phyloP scores from a whole-genome alignment of 1,284 basidiomycete genomes.

The Puccinia coronata region DNA sequence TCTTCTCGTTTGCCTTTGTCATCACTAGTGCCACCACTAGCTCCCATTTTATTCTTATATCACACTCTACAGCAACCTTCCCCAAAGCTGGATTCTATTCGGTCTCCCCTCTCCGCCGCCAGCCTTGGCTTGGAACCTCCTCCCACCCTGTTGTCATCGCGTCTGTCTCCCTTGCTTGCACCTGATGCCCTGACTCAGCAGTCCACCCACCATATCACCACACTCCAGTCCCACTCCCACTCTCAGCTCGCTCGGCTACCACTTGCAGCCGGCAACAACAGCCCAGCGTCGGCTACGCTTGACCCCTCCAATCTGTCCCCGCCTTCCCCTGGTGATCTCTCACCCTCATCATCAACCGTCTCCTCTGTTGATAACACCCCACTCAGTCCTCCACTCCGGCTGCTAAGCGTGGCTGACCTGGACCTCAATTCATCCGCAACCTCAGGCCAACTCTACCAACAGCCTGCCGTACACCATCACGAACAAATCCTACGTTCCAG shows the following conservation, averaged over 20 bases:
- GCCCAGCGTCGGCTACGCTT: constrained; percentile 17
- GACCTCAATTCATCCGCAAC: background rate
- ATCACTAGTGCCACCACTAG: background rate
- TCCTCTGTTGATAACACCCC: constrained; percentile 32
- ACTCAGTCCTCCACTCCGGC: constrained; percentile 25
- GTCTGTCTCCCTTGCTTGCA: constrained; percentile 63
- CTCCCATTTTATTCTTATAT: background rate
- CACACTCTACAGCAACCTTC: background rate
- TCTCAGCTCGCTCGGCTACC: background rate
- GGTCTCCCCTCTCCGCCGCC: constrained; percentile 43
- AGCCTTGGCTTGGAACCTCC: constrained; percentile 48
- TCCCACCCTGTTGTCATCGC: constrained; percentile 15
- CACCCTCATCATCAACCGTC: constrained; percentile 30
- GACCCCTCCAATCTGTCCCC: constrained; percentile 30
- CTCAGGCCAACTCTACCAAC: constrained; percentile 15
- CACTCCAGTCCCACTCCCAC: background rate
- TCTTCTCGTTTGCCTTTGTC: constrained; percentile 18
- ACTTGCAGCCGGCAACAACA: background rate
- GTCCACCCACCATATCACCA: constrained; percentile 30
- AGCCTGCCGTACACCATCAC: background rate
- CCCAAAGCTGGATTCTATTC: constrained; percentile 43
- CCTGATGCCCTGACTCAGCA: background rate
- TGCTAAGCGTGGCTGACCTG: constrained; percentile 30
- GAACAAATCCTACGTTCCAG: background rate
- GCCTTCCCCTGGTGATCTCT: constrained; percentile 40